Conservation (phyloP, 805 yeast genomes). For the Candida qinlingensis region DNA sequence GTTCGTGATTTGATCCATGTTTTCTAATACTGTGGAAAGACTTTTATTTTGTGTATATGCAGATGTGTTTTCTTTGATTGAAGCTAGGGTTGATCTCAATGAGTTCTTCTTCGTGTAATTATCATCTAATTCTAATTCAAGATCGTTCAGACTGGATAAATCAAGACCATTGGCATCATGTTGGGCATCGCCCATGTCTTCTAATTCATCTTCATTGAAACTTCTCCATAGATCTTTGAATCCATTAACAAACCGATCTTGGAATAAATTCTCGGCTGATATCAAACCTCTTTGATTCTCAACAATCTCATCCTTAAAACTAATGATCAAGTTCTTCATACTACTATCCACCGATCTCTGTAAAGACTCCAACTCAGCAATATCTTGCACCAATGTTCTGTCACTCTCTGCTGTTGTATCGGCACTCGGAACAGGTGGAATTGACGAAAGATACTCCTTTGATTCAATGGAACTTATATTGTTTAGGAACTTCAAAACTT, state of each 20-base stretch:
- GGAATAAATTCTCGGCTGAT: constrained; percentile 26
- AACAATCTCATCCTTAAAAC: constrained; percentile 32
- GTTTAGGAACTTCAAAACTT: constrained; percentile 30
- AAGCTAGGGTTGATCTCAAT: constrained; percentile 3
- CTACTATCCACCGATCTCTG: constrained; percentile 43
- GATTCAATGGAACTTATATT: constrained; percentile 44
- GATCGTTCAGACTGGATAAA: constrained; percentile 13
- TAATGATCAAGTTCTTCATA: constrained; percentile 34
- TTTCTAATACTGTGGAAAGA: constrained; percentile 41
- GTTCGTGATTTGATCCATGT: constrained; percentile 69
- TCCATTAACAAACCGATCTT: constrained; percentile 26
- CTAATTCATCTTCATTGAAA: constrained; percentile 26
- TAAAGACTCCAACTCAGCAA: constrained; percentile 65
- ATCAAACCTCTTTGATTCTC: constrained; percentile 39
- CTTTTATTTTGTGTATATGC: constrained; percentile 10
- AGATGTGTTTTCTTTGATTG: not conserved
- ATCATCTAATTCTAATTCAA: constrained; percentile 20
- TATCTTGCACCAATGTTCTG: constrained; percentile 54
- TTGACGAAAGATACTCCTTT: constrained; percentile 39
- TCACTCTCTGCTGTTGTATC: constrained; percentile 16
- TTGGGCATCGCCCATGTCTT: constrained; percentile 27
- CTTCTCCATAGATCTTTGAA: constrained; percentile 27
- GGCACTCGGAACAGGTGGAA: constrained; percentile 32
- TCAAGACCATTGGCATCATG: constrained; percentile 8
- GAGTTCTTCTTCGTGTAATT: constrained; percentile 13